Percentiles rank a stretch among this genome's conserved stretches.
These are phyloP conservation scores for Neofusicoccum laricinum DNA, from an alignment of 2,329 filamentous ascomycete genomes.

Conservation along the genomic window DNA sequence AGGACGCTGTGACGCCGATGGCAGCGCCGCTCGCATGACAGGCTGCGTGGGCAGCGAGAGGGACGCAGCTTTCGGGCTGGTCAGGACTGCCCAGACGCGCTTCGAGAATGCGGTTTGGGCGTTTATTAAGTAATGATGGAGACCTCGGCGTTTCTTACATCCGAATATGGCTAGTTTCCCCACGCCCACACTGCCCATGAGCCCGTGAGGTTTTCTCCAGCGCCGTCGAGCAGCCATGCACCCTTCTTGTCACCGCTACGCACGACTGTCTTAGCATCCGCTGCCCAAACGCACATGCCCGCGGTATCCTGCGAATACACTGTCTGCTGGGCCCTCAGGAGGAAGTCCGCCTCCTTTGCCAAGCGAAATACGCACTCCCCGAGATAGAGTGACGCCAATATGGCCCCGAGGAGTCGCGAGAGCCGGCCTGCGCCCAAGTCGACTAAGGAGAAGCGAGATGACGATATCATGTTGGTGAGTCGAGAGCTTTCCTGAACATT, in stretches of 20 bases:
- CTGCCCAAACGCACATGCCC: neutral
- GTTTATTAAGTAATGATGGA: no score
- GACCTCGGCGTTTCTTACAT: no score
- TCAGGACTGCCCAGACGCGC: no score
- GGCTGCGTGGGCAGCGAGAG: no score
- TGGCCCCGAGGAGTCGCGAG: neutral
- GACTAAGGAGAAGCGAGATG: conserved; percentile 25
- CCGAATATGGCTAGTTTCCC: no score
- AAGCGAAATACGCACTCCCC: conserved; percentile 5
- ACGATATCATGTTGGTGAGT: conserved; percentile 32
- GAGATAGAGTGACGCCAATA: neutral
- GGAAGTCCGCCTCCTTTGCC: neutral
- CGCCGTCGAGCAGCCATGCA: neutral
- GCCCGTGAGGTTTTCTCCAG: neutral
- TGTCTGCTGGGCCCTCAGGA: neutral
- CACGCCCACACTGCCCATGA: no score
- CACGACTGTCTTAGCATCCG: neutral
- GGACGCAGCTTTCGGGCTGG: no score
- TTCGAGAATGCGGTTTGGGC: no score
- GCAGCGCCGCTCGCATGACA: no score
- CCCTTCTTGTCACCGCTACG: neutral
- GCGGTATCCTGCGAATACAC: neutral
- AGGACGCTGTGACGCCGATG: no score
- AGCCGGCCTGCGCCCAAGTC: conserved; percentile 16
- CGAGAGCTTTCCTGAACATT: neutral